phyloP scores from a whole-genome alignment of 306 rosid genomes.

The Ceratonia siliqua region DNA sequence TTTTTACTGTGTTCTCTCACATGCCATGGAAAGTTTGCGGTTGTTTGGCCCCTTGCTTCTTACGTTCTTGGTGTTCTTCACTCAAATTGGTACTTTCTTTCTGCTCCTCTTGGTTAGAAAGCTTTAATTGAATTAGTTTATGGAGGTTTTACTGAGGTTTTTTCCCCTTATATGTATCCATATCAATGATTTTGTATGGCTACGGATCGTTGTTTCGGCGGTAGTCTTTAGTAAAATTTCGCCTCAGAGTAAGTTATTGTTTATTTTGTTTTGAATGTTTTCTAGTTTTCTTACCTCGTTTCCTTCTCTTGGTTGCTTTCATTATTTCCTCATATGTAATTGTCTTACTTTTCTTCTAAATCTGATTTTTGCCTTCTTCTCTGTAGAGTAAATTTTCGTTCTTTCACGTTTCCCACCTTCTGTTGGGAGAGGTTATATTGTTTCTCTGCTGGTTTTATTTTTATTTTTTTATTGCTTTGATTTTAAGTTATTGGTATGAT shows the following conservation, averaged over 20 bases:
- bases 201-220: not conserved
- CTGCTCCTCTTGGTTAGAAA: not conserved
- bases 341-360: not conserved
- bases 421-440: not conserved
- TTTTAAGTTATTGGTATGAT: not conserved
- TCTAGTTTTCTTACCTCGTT: not conserved
- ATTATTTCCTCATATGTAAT: not conserved
- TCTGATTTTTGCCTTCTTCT: not conserved
- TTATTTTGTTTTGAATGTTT: not conserved
- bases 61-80: constrained; percentile 39
- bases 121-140: not conserved
- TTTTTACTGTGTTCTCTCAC: constrained; percentile 18
- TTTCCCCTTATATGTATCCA: not conserved
- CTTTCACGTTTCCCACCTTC: not conserved
- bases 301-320: not conserved
- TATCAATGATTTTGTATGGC: constrained; percentile 1
- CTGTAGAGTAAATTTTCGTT: not conserved
- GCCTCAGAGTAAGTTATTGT: not conserved
- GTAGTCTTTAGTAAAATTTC: not conserved
- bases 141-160: not conserved
- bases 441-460: not conserved
- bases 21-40: constrained; percentile 40
- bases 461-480: not conserved
- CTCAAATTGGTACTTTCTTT: constrained; percentile 44
- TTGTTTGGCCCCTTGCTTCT: constrained; percentile 29